These are phyloP conservation scores for Geranium incanum DNA, from an alignment of 441 rosid species.

Conservation along the genomic window DNA sequence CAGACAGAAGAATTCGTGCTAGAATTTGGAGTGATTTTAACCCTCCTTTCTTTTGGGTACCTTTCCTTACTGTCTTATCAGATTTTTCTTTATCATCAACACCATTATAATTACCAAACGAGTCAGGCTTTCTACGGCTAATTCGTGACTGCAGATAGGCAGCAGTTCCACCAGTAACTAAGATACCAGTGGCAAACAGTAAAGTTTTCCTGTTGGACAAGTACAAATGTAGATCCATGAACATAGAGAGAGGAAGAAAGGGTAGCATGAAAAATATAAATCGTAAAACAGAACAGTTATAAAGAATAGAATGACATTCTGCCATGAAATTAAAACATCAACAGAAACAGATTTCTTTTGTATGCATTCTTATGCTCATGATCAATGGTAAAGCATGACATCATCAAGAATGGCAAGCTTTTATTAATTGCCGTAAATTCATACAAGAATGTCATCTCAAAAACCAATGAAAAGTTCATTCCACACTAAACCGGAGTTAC, in stretches of 20 bases:
- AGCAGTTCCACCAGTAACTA: conserved; percentile 88
- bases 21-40: conserved; percentile 75
- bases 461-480: conserved; percentile 1
- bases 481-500: background rate
- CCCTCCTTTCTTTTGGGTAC: conserved; percentile 52
- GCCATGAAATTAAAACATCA: background rate
- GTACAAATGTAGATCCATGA: background rate
- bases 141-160: conserved; percentile 58
- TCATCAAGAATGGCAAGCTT: background rate
- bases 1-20: conserved; percentile 68
- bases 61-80: conserved; percentile 35
- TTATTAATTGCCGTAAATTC: background rate
- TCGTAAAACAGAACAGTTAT: background rate
- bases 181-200: conserved; percentile 69
- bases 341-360: background rate
- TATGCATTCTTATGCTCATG: background rate
- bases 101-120: conserved; percentile 46
- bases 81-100: conserved; percentile 34
- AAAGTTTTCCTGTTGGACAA: conserved; percentile 57
- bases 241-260: background rate
- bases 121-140: conserved; percentile 31
- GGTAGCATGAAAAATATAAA: background rate
- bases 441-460: background rate
- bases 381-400: conserved; percentile 3
- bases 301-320: background rate